A percentile compares a stretch with the other conserved stretches of the same genome.
phyloP scores from a whole-genome alignment of 176 grass and related monocot genomes.

The maize (Zea mays) region Zm-B73-REFERENCE-NAM-5.0 NC_050103.1:145305501-145306000 shows the following conservation, averaged over 20 bases:
- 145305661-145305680: constrained; percentile 89
- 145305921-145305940: constrained; percentile 49
- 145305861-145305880: constrained; percentile 83
- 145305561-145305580: constrained; percentile 53
- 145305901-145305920: constrained; percentile 16
- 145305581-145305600: constrained; percentile 78
- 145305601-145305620: constrained; percentile 79
- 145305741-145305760: constrained; percentile 48
- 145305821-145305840: constrained; percentile 67
- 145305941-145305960: constrained; percentile 83
- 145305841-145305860: constrained; percentile 74
- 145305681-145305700: constrained; percentile 76
- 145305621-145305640: constrained; percentile 63
- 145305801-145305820: constrained; percentile 70
- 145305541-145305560: constrained; percentile 72
- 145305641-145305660: constrained; percentile 79
- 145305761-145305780: constrained; percentile 83
- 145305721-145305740: constrained; percentile 68
- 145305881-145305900: not conserved
- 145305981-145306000: constrained; percentile 54
- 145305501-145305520: constrained; percentile 55
- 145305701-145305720: constrained; percentile 65
- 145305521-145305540: constrained; percentile 83
- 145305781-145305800: constrained; percentile 75
- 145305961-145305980: constrained; percentile 72